These are phyloP conservation scores for Penicillium sp. DNA, from an alignment of 2,329 filamentous ascomycete species.

Conservation along the genomic window DNA sequence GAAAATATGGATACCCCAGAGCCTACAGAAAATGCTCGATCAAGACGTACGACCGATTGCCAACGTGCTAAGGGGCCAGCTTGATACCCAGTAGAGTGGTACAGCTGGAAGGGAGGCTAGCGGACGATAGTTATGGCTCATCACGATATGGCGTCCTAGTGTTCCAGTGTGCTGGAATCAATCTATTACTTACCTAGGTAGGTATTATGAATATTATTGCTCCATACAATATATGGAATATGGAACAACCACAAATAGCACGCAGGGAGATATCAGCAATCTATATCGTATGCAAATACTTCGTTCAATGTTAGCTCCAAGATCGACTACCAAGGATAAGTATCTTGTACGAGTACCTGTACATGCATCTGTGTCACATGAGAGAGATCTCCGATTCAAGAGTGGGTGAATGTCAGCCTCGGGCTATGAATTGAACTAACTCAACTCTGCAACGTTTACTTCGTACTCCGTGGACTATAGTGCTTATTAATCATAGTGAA, in stretches of 20 bases:
- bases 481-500: conserved; percentile 9
- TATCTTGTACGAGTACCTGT: conserved; percentile 5
- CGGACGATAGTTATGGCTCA: not conserved
- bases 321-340: not conserved
- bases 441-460: conserved; percentile 2
- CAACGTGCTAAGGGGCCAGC: conserved; percentile 5
- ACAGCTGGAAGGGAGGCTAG: conserved; percentile 1
- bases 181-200: not conserved
- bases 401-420: conserved; percentile 16
- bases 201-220: not conserved
- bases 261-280: not conserved
- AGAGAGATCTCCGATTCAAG: conserved; percentile 16
- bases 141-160: not conserved
- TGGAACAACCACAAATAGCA: not conserved
- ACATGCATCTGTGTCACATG: conserved; percentile 14
- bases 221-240: not conserved
- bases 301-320: too few species aligned
- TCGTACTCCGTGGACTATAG: not conserved
- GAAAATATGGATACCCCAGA: not conserved
- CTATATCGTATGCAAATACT: not conserved
- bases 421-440: not conserved
- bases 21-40: conserved; percentile 2
- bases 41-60: conserved; percentile 6
- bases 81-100: not conserved
- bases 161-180: not conserved